Evolutionary conservation across 257 asterid genomes (phyloP), one percentile per base, ranked within the genome.

Genomic region (Orobanche coerulescens): DNA sequence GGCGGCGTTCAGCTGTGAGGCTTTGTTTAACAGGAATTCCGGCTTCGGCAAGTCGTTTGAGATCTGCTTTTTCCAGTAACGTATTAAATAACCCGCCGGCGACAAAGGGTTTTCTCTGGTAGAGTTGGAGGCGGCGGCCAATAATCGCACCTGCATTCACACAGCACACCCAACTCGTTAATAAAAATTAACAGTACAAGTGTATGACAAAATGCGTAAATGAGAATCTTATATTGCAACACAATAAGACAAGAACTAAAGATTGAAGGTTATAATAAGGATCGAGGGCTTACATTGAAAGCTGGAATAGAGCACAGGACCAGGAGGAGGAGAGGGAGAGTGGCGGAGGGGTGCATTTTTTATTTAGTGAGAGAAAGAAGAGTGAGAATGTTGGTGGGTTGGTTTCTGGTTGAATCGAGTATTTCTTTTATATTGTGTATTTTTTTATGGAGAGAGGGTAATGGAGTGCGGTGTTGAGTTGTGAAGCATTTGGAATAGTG

Each of bases 31-130:
- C 64, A 85, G 49, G 43, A 85, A 80, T 49, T 52, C 67, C 57
- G 94, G 87, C 70, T 70, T 71, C 20, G 84, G 79, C 30, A 75
- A 78, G n/a, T 73, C 80, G 66, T 77, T 81, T 3, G 91, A 73
- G 75, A 86, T 74, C 74, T 76, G 84, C 47, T 75, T 75, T 60
- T 59, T 79, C 94, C 90, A 83, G 76, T 85, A 85, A 5, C 94
- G 89, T 22, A 77, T 65, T 20, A 71, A 48, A 18, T 71, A 76
- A 0, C 77, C 90, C 70, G 61, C 79, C 0, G 90, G 91, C 7
- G 94, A 82, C 20, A 83, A 85, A 2, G 94, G 94, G 43, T 73
- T 83, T 3, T 51, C 79, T 0, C 64, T 71, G 42, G 44, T 63
- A 25, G 57, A 5, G 46, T 44, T 15, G 0, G 30, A 76, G 0